Percentiles rank a stretch among this genome's conserved stretches.
Evolutionary conservation across 228 moss, liverwort and hornwort species (phyloP).

Genomic region (Sphagnum magellanicum): DNA sequence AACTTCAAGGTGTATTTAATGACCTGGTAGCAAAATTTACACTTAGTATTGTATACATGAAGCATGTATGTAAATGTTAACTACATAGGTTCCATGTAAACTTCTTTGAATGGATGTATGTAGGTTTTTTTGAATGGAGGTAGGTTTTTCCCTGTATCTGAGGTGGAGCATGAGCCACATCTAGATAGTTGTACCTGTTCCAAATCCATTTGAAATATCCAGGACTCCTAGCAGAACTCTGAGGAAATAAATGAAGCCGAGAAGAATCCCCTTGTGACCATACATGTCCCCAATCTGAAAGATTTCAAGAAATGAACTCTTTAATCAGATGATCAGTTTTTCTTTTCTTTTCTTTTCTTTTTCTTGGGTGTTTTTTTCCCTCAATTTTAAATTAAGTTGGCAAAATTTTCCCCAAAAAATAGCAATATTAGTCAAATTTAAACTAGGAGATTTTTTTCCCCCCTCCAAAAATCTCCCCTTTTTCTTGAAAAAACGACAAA

Average conservation of each 20-base stretch:
- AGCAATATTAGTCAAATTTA: neutral
- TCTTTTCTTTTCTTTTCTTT: neutral
- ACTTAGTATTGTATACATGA: no score
- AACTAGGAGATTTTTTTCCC: neutral
- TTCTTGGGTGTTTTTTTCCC: neutral
- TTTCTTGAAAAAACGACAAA: neutral
- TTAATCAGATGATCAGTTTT: neutral
- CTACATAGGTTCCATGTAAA: no score
- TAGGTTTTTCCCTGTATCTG: no score
- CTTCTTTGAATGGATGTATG: no score
- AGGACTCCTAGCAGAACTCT: conserved; percentile 30
- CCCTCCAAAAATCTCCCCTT: neutral
- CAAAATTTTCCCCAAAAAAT: neutral
- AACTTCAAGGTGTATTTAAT: no score
- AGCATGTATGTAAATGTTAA: no score
- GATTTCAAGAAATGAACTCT: neutral
- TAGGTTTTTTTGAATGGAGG: no score
- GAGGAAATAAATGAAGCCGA: conserved; percentile 13
- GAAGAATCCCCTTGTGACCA: conserved; percentile 21
- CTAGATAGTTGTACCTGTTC: conserved; percentile 20
- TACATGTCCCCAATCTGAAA: conserved; percentile 51
- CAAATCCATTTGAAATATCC: conserved; percentile 19
- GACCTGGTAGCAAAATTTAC: no score
- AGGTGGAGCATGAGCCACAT: no score
- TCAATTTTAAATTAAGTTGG: neutral